Evolutionary conservation across 2,329 filamentous ascomycete genomes (phyloP), one percentile per base, ranked within the genome.

Genomic region (Epichloe brachyelytri): DNA sequence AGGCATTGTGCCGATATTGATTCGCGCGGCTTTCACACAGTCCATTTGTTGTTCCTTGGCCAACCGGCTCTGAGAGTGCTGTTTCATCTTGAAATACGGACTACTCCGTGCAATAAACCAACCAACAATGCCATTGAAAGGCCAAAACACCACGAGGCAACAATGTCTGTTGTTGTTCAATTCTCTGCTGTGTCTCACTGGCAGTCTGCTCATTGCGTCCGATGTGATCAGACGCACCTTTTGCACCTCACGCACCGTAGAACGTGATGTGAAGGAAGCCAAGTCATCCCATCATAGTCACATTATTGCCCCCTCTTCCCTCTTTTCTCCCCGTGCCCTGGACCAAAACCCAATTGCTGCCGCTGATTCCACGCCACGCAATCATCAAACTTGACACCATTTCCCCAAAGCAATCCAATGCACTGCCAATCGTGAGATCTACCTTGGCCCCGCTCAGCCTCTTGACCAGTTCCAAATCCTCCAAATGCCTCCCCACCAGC

Each of bases 401-500:
- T 1, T 93, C 93, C 8, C 93, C 93, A 66, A 98, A 98, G 57
- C 95, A 89, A 69, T 98, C 93, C 60, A 98, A 70, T 2, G 93
- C 93, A 65, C 93, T 97, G 12, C 93, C 93, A 63, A 97, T 97
- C 0, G 93, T 98, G 59, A 98, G 73, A 64, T 98, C 90, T 20
- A 97, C 83, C 64, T 82, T 88, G 30, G 88, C 89, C 37, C 70
- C 67, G 66, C 91, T 96, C 56, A 95, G 72, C 41, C 69, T 68
- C 70, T 88, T 85, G 10, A 98, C 93, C 37, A 81, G 75, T 53
- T 93, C 86, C 30, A 98, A 70, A 62, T 98, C 93, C 45, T 83
- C 77, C 38, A 97, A 70, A 60, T 81, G 83, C 50, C 88, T 79
- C 40, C 88, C 93, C 93, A 22, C 93, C 93, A 5, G 93, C 93